phyloP scores from a whole-genome alignment of 192 early-diverging fungal species.

The Gamsiella multidivaricata region DNA sequence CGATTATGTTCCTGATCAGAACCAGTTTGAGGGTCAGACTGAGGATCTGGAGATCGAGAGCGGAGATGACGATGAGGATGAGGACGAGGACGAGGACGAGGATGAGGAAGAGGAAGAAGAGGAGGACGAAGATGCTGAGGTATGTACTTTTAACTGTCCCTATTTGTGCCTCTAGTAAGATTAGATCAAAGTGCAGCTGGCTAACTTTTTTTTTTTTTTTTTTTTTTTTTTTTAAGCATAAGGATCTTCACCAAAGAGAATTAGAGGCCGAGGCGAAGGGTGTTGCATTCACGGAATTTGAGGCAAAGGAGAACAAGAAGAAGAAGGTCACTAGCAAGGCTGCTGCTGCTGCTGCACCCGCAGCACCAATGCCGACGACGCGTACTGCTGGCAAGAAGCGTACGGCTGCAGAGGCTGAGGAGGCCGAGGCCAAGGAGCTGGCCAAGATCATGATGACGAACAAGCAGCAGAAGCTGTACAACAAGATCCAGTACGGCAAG shows the following conservation, averaged over 20 bases:
- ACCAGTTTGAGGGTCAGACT: conserved; percentile 71
- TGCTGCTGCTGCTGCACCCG: background rate
- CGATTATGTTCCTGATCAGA: conserved; percentile 85
- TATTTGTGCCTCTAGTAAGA: background rate
- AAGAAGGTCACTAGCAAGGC: conserved; percentile 45
- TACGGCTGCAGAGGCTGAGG: conserved; percentile 65
- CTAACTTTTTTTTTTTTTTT: conserved; percentile 11
- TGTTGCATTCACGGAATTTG: conserved; percentile 72
- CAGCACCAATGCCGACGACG: conserved; percentile 8
- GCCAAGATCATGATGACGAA: conserved; percentile 90
- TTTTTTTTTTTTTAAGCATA: conserved; percentile 25
- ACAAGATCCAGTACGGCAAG: conserved; percentile 80
- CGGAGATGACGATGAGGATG: conserved; percentile 59
- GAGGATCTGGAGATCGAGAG: conserved; percentile 71
- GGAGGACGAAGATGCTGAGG: conserved; percentile 44
- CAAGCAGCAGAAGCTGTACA: conserved; percentile 83
- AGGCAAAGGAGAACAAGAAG: conserved; percentile 59
- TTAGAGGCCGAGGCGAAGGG: conserved; percentile 77
- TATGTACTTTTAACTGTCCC: conserved; percentile 17
- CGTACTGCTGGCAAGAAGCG: conserved; percentile 62
- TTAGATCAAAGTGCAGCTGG: too few relatives aligned
- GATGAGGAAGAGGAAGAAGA: conserved; percentile 44
- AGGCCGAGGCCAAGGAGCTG: conserved; percentile 77
- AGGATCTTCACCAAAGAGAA: conserved; percentile 68
- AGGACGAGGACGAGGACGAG: conserved; percentile 37